A percentile compares a stretch with the other conserved stretches of the same genome.
Evolutionary conservation across 257 asterid genomes (phyloP).

Genomic region (Solanum dulcamara): DNA sequence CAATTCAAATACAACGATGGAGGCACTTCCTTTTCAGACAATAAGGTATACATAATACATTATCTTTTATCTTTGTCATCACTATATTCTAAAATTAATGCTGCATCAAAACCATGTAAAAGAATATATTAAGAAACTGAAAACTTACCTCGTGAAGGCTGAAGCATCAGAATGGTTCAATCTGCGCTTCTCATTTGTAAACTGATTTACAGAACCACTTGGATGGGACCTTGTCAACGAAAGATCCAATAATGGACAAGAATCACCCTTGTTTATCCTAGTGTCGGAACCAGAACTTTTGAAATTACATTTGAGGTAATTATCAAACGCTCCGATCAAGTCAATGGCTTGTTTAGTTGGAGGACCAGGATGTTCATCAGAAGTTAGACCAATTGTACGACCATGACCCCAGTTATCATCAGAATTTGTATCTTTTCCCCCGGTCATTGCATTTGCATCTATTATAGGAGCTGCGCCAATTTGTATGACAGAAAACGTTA

Average conservation of each 20-base stretch:
- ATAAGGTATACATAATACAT: not conserved
- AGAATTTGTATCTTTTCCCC: constrained; percentile 17
- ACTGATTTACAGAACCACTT: constrained; percentile 34
- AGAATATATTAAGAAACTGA: not conserved
- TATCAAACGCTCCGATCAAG: constrained; percentile 74
- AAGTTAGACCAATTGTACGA: constrained; percentile 12
- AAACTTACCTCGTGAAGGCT: constrained; percentile 77
- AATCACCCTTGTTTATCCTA: constrained; percentile 35
- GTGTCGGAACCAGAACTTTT: constrained; percentile 18
- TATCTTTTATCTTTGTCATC: not conserved
- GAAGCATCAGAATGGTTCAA: constrained; percentile 87
- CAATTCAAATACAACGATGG: not conserved
- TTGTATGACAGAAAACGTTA: not conserved
- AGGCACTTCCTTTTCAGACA: not conserved
- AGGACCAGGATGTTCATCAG: constrained; percentile 12
- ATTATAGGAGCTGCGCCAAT: constrained; percentile 3
- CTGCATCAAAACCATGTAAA: not conserved
- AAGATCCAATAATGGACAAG: constrained; percentile 52
- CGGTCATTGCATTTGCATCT: constrained; percentile 9
- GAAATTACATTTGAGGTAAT: constrained; percentile 25
- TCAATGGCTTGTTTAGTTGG: constrained; percentile 60
- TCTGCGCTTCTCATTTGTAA: constrained; percentile 30
- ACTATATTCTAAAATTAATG: not conserved
- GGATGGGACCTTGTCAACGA: constrained; percentile 59
- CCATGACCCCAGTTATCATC: constrained; percentile 12